Percentiles rank a stretch among this genome's conserved stretches.
These are phyloP conservation scores for Mucor racemosus DNA, from an alignment of 371 early-diverging fungal species.

Conservation along the genomic window DNA sequence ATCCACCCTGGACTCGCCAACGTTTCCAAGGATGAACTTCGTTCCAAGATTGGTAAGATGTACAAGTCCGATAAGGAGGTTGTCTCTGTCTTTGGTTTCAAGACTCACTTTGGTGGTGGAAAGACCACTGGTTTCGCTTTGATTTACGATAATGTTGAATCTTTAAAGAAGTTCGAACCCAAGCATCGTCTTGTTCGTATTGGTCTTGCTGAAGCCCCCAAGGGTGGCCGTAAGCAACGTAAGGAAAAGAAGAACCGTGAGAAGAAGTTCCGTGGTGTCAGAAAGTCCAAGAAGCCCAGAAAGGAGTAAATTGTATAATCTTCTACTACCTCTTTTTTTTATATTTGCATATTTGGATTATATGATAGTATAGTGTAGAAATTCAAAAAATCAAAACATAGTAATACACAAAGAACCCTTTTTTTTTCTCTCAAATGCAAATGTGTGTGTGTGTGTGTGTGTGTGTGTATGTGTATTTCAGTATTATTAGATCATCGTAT, in stretches of 20 bases:
- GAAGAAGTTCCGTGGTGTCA: slow-evolving; percentile 98
- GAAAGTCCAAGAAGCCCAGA: slow-evolving; percentile 82
- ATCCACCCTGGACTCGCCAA: slow-evolving; percentile 94
- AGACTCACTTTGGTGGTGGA: slow-evolving; percentile 98
- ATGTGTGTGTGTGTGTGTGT: too few species aligned
- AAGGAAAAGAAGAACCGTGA: slow-evolving; percentile 99
- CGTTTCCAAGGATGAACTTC: slow-evolving; percentile 90
- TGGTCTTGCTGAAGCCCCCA: slow-evolving; percentile 77
- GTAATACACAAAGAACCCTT: not conserved
- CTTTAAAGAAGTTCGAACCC: slow-evolving; percentile 98
- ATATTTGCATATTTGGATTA: slow-evolving; percentile 7
- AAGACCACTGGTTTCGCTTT: slow-evolving; percentile 97
- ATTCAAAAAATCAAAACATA: not conserved
- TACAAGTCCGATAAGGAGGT: slow-evolving; percentile 94
- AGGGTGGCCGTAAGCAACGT: slow-evolving; percentile 95
- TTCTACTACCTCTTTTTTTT: not conserved
- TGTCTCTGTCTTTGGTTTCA: slow-evolving; percentile 95
- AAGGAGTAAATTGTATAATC: slow-evolving; percentile 23
- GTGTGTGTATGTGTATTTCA: too few species aligned
- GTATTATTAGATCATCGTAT: too few species aligned
- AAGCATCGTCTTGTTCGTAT: slow-evolving; percentile 93
- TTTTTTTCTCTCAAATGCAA: not conserved
- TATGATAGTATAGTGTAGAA: slow-evolving; percentile 1
- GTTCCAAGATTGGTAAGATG: slow-evolving; percentile 94
- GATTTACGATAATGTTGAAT: slow-evolving; percentile 95